These are phyloP conservation scores for Tolypocladium ovalisporum DNA, from an alignment of 2,329 filamentous ascomycete genomes.

Conservation along the genomic window DNA sequence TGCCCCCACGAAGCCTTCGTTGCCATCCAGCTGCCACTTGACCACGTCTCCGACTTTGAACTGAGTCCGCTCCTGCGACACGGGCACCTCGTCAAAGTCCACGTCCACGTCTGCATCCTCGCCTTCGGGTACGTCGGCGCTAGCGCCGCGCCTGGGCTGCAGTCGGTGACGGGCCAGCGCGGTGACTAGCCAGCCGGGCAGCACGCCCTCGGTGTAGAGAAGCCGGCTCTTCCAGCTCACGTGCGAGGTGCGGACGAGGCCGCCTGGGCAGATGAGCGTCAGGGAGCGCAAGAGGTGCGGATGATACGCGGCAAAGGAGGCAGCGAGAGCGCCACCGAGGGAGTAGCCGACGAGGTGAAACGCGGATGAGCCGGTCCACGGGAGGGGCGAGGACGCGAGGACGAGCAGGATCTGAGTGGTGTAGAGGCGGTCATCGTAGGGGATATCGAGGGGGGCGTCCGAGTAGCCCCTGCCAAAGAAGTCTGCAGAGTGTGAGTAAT, in stretches of 20 bases:
- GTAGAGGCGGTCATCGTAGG: constrained; percentile 55
- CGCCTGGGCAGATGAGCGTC: constrained; percentile 56
- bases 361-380: constrained; percentile 41
- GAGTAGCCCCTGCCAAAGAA: constrained; percentile 71
- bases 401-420: constrained; percentile 53
- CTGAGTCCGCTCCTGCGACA: constrained; percentile 39
- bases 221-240: constrained; percentile 50
- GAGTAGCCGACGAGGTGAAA: constrained; percentile 74
- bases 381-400: constrained; percentile 49
- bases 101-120: constrained; percentile 27
- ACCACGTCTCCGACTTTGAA: constrained; percentile 49
- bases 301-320: constrained; percentile 59
- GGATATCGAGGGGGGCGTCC: constrained; percentile 49
- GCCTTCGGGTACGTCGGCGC: constrained; percentile 25
- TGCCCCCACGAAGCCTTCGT: constrained; percentile 56
- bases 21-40: constrained; percentile 56
- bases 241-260: constrained; percentile 53
- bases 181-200: constrained; percentile 49
- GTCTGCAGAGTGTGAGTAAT: constrained; percentile 30
- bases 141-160: constrained; percentile 25
- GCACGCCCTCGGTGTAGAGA: constrained; percentile 47
- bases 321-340: constrained; percentile 64
- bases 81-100: constrained; percentile 34
- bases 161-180: constrained; percentile 40
- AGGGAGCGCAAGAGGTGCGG: constrained; percentile 52